Conservation (phyloP, 1,139 yeast species). For the Pichia sp. region DNA sequence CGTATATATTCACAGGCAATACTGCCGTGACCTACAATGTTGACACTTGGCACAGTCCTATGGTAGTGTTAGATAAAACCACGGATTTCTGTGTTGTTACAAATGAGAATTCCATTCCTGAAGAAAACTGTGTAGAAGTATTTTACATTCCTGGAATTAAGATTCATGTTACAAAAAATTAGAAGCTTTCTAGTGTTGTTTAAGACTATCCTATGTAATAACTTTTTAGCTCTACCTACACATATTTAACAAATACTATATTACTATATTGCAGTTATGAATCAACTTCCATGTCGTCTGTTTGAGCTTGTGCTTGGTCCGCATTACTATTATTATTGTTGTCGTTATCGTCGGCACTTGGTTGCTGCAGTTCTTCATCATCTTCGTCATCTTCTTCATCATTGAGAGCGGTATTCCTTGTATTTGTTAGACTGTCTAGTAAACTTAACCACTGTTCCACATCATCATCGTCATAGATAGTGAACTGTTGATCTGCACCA, state of each 20-base stretch:
- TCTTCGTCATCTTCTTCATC: conserved; percentile 33
- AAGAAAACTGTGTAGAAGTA: conserved; percentile 80
- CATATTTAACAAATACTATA: not conserved
- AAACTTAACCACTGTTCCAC: conserved; percentile 67
- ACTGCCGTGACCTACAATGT: conserved; percentile 87
- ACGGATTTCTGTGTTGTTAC: conserved; percentile 82
- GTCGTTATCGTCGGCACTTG: conserved; percentile 8
- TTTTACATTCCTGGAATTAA: conserved; percentile 56
- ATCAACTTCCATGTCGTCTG: conserved; percentile 13
- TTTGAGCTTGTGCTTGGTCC: conserved; percentile 19
- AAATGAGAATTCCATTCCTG: conserved; percentile 72
- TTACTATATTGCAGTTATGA: not conserved
- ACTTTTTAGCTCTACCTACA: no score
- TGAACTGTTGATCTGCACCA: conserved; percentile 71
- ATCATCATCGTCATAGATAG: conserved; percentile 76
- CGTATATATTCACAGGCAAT: conserved; percentile 72
- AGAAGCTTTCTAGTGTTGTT: not conserved
- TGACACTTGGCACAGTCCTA: conserved; percentile 87
- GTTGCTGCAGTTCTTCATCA: conserved; percentile 19
- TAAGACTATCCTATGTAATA: no score
- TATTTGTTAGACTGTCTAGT: conserved; percentile 48
- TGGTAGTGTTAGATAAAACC: conserved; percentile 64
- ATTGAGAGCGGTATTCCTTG: conserved; percentile 39
- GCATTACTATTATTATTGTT: conserved; percentile 6
- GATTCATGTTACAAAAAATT: conserved; percentile 21